These are phyloP conservation scores for Neocatenulostroma microsporum DNA, from an alignment of 2,329 filamentous ascomycete genomes.

Conservation along the genomic window DNA sequence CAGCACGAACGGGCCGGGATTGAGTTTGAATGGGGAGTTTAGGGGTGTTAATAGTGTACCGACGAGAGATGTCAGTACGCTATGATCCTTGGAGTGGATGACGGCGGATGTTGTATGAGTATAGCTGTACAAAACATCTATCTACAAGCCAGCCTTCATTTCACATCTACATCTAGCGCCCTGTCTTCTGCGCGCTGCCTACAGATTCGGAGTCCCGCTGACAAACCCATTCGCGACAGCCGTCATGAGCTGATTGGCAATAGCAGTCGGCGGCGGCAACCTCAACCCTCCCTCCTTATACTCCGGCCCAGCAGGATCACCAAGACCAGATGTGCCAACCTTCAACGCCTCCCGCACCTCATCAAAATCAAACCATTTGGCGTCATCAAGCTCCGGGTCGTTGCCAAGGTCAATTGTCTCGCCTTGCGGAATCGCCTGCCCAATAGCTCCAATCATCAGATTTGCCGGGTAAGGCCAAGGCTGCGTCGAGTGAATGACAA, in stretches of 20 bases:
- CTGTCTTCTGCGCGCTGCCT: slow-evolving; percentile 1
- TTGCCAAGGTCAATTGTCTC: slow-evolving; percentile 77
- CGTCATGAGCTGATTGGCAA: slow-evolving; percentile 79
- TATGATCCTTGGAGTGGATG: neutral
- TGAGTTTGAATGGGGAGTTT: slow-evolving; percentile 78
- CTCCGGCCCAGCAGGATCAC: slow-evolving; percentile 53
- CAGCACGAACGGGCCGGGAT: slow-evolving; percentile 77
- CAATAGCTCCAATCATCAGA: slow-evolving; percentile 61
- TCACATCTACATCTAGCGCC: slow-evolving; percentile 1
- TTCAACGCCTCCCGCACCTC: slow-evolving; percentile 69
- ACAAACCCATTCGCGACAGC: slow-evolving; percentile 73
- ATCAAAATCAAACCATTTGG: slow-evolving; percentile 77
- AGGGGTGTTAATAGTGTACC: slow-evolving; percentile 50
- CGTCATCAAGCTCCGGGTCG: slow-evolving; percentile 84
- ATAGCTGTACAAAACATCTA: slow-evolving; percentile 4
- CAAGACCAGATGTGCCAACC: slow-evolving; percentile 59
- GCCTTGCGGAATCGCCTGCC: slow-evolving; percentile 67
- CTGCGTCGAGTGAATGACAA: slow-evolving; percentile 46
- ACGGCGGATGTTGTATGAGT: neutral
- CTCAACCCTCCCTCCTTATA: slow-evolving; percentile 72
- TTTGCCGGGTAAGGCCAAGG: slow-evolving; percentile 49
- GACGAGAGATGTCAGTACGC: slow-evolving; percentile 28
- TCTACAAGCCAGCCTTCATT: neutral
- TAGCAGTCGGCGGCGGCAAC: slow-evolving; percentile 77
- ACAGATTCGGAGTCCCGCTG: slow-evolving; percentile 42